Base-by-base conservation (phyloP, 2,329 filamentous ascomycete genomes). In the Colletotrichum viniferum region DNA sequence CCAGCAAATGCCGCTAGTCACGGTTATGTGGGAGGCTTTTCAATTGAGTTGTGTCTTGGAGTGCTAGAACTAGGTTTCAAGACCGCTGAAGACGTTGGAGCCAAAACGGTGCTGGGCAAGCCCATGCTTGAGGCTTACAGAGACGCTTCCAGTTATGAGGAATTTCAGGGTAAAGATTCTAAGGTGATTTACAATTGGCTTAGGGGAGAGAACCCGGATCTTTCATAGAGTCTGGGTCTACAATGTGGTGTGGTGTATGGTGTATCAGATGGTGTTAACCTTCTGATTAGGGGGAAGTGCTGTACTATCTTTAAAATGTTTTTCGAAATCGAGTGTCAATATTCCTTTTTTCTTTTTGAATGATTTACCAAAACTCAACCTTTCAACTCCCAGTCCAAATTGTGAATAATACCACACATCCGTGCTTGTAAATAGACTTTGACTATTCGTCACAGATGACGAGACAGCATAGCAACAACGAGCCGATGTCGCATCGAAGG, bases 21-120 rank as follows among this genome's bases (percentile, higher is more conserved):
- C 74, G 43, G n/a, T 52, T 52, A 52, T 21, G 43, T 52, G 43
- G 43, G 43, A 13, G 43, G 43, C 10, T 52, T 78, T 16, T 77
- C 73, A 12, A 77, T 74, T 3, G 73, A 78, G n/a, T 65, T 77
- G 7, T 77, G 76, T 43, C 36, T 67, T 9, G 76, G 77, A 2
- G 77, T 78, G 8, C 28, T 77, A 0, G 60, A 77, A 21, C 77
- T 77, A 75, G 73, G 68, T 3, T 60, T 73, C 24, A 64, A 70
- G 55, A 52, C 56, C 16, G 52, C 48, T 30, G 36, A 60, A 18
- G 28, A 58, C 16, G 48, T 69, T 18, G 66, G 48, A 13, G 52
- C 66, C 10, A 69, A n/a, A n/a, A 60, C 28, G 0, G 52, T 69
- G n/a, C n/a, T 69, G 16, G 48, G 48, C 30, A 32, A 58, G 30